Conservation (phyloP, 306 rosid genomes). For the Glycine soja region DNA sequence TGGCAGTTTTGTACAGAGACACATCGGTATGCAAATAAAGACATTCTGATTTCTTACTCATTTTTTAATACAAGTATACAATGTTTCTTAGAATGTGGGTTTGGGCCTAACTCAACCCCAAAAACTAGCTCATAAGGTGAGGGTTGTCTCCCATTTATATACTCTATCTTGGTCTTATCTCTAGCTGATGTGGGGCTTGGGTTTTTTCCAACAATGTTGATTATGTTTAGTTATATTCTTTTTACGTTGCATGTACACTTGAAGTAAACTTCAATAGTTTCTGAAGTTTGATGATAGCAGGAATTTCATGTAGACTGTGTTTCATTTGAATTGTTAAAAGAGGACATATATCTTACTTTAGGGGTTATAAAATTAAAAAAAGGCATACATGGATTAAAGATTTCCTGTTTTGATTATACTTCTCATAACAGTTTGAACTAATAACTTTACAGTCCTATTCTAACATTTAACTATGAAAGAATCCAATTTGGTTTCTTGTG, state of each 20-base stretch:
- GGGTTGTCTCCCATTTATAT: no score
- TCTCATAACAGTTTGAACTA: neutral
- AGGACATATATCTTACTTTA: neutral
- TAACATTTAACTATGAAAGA: constrained; percentile 1
- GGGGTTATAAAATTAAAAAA: neutral
- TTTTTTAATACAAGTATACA: constrained; percentile 19
- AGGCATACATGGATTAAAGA: constrained; percentile 2
- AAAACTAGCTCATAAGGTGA: no score
- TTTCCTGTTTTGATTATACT: constrained; percentile 14
- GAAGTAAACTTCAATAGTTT: constrained; percentile 30
- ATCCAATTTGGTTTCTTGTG: constrained; percentile 22
- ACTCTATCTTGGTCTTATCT: no score
- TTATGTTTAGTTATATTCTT: constrained; percentile 38
- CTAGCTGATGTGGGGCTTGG: no score
- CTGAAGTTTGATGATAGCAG: constrained; percentile 39
- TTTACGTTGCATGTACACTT: neutral
- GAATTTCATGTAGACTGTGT: constrained; percentile 6
- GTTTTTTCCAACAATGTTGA: neutral
- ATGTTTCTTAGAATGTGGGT: no score
- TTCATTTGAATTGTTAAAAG: constrained; percentile 5
- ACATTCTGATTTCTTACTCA: constrained; percentile 16
- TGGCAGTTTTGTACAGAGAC: constrained; percentile 72
- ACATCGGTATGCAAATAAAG: constrained; percentile 55
- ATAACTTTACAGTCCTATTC: neutral
- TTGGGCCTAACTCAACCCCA: no score